Evolutionary conservation across 768 basidiomycete species (phyloP), one percentile per base, ranked within the genome.

Genomic region (Infundibulicybe gibba): DNA sequence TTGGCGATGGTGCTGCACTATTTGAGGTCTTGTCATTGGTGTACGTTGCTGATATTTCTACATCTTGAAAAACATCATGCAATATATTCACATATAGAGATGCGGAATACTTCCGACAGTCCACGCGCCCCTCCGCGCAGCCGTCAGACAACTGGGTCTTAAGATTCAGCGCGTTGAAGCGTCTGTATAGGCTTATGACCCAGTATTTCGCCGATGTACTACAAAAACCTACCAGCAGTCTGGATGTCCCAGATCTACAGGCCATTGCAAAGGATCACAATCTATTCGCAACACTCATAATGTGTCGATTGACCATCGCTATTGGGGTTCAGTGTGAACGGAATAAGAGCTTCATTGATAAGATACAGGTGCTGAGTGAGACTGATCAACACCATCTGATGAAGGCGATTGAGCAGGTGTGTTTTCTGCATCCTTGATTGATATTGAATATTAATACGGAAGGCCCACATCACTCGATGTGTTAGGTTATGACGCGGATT

Each of bases 381-480:
- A 75, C 68, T 14, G 85, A 93, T 59, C 94, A 97, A 67, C 89
- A 92, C 61, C 75, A 82, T 58, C 69, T 97, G 44, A 97, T 97
- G 94, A 86, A 80, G 65, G 88, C 90, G 34, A 95, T 97, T 49
- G 94, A 97, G 65, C 87, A 90, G 75, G 93, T 90, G 49, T 44
- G 35, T 14, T 6, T 38, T 10, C 35, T 38, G 14, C n/a, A 44
- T 39, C 3, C 30, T 13, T 14, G 4, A 13, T n/a, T 38, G 39
- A 10, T 43, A 34, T 16, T 41, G 14, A 13, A 32, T 25, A 5
- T 31, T 25, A 32, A 33, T 49, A 25, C 8, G 3, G 25, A 25
- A 25, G 14, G 10, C 10, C 17, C 35, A 38, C 17, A 4, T 6
- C 9, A 54, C 10, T 32, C 6, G n/a, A 15, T 25, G 12, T 14